Evolutionary conservation across 2,329 filamentous ascomycete species (phyloP), one percentile per base, ranked within the genome.

Genomic region (Scortechinia acanthostroma): DNA sequence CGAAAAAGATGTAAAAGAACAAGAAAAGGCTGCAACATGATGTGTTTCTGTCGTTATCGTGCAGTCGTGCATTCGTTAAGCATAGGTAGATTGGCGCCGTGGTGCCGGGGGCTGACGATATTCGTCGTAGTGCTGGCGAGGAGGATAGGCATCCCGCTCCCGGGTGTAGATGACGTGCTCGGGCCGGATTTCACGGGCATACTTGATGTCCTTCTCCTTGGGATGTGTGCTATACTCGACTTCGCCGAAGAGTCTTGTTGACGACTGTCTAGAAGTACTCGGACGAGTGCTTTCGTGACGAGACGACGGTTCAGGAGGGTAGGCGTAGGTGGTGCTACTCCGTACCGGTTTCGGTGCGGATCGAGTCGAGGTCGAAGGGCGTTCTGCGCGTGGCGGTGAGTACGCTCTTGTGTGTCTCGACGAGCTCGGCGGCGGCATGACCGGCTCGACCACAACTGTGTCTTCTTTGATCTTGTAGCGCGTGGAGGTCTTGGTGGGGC

Each of bases 201-300:
- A 59, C 42, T 52, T 59, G 25, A 56, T n/a, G 14, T 62, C 58
- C 20, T 54, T 53, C 10, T 53, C 50, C n/a, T 53, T 54, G 15
- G 48, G 37, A 15, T 49, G 52, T 13, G 50, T 14, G 33, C 50
- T 43, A 21, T 53, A 54, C 21, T n/a, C n/a, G n/a, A n/a, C n/a
- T n/a, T n/a, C n/a, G n/a, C n/a, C n/a, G n/a, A n/a, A n/a, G n/a
- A n/a, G n/a, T n/a, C n/a, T n/a, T n/a, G n/a, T n/a, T n/a, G n/a
- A n/a, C n/a, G n/a, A n/a, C n/a, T n/a, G n/a, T n/a, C n/a, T n/a
- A n/a, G n/a, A n/a, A n/a, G n/a, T n/a, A n/a, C n/a, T 59, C 53
- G 5, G 56, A 49, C 46, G 50, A 46, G 15, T 48, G 47, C 3
- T 53, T 55, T 22, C 49, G 50, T 40, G 49, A 45, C 35, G 58